phyloP scores from a whole-genome alignment of 306 rosid species.

The Biancaea sappan region DNA sequence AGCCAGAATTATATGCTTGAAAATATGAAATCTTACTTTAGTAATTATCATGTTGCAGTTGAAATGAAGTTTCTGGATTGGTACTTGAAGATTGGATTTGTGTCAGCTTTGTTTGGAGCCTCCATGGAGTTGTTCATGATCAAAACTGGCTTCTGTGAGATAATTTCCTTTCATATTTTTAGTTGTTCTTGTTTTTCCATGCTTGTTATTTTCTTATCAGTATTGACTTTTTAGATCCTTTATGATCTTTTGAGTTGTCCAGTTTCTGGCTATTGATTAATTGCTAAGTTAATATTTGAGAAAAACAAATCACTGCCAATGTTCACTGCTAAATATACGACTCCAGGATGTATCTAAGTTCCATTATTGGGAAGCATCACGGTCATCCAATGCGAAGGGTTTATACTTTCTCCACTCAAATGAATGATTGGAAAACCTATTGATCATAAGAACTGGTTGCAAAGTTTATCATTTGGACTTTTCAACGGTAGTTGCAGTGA shows the following conservation, averaged over 20 bases:
- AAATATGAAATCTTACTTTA: background rate
- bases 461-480: background rate
- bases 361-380: background rate
- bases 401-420: background rate
- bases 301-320: background rate
- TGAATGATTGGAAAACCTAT: background rate
- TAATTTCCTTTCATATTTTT: conserved; percentile 51
- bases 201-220: conserved; percentile 12
- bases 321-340: background rate
- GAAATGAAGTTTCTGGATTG: conserved; percentile 80
- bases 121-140: conserved; percentile 95
- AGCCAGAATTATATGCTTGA: conserved; percentile 1
- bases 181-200: conserved; percentile 8
- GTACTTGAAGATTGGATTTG: conserved; percentile 82
- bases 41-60: conserved; percentile 24
- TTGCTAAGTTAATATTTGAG: conserved; percentile 20
- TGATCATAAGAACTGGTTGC: background rate
- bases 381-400: background rate
- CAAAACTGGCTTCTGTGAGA: conserved; percentile 89
- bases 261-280: background rate
- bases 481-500: background rate
- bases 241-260: background rate
- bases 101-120: conserved; percentile 76
- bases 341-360: background rate
- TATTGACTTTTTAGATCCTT: background rate